These are phyloP conservation scores for Papiliotrema fonsecae DNA, from an alignment of 1,284 basidiomycete species.

Conservation along the genomic window DNA sequence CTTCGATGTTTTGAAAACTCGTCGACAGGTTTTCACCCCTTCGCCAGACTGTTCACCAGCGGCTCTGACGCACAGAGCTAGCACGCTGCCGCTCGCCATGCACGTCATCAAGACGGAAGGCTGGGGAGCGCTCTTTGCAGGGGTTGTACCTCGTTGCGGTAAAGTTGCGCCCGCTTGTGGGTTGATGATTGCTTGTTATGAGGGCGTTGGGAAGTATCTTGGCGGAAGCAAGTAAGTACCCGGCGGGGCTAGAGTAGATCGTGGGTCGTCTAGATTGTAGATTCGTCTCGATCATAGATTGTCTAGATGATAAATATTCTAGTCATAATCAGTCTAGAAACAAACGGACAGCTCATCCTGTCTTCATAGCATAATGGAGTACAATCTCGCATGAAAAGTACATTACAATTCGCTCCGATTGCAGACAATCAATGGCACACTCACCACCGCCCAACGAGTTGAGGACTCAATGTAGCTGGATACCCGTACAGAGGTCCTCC, in stretches of 20 bases:
- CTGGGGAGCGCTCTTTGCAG: conserved; percentile 70
- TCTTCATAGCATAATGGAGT: no score
- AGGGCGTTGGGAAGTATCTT: conserved; percentile 57
- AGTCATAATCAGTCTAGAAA: no score
- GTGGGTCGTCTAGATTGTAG: no score
- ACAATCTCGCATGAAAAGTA: no score
- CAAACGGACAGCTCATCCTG: no score
- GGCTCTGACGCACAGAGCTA: conserved; percentile 34
- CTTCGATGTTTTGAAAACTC: conserved; percentile 94
- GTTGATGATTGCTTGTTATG: conserved; percentile 76
- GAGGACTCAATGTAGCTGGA: conserved; percentile 16
- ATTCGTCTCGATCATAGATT: no score
- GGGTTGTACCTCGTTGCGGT: conserved; percentile 78
- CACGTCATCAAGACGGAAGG: conserved; percentile 78
- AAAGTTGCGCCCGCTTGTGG: conserved; percentile 99
- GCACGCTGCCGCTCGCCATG: conserved; percentile 60
- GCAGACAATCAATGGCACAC: no score
- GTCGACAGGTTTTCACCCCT: conserved; percentile 67
- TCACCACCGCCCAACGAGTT: conserved; percentile 12
- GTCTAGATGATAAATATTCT: no score
- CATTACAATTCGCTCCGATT: no score
- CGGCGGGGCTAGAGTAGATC: no score
- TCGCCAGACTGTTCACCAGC: conserved; percentile 54
- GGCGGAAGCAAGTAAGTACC: conserved; percentile 20
- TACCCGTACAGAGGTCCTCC: conserved; percentile 26